Evolutionary conservation across 192 early-diverging fungal genomes (phyloP).

Genomic region (Entrophospora sp.): DNA sequence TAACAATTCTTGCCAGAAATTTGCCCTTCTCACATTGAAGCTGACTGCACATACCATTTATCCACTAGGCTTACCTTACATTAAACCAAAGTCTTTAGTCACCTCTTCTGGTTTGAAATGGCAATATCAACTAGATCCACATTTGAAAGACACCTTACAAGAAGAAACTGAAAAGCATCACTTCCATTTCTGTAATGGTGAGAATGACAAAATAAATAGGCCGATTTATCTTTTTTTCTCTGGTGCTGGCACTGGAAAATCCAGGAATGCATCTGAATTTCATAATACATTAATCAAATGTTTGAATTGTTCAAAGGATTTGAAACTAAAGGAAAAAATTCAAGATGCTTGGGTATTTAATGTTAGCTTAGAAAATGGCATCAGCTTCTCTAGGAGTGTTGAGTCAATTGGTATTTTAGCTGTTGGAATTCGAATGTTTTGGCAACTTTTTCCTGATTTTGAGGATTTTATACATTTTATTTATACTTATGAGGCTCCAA

Average conservation of each 20-base stretch:
- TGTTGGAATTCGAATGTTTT: conserved; percentile 26
- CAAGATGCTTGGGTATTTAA: conserved; percentile 29
- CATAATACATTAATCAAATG: conserved; percentile 19
- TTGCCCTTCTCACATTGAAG: neutral
- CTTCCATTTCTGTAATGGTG: neutral
- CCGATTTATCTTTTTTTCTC: conserved; percentile 20
- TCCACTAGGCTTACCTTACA: conserved; percentile 14
- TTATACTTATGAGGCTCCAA: neutral
- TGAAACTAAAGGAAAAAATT: conserved; percentile 17
- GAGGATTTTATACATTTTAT: neutral
- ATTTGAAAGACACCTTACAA: neutral
- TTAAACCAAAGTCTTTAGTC: neutral
- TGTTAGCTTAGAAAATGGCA: conserved; percentile 25
- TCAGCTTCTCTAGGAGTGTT: neutral
- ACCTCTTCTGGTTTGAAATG: neutral
- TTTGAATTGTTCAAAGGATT: conserved; percentile 15
- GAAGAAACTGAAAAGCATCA: neutral
- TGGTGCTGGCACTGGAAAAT: conserved; percentile 23
- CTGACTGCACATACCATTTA: neutral
- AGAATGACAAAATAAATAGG: neutral
- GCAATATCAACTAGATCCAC: neutral
- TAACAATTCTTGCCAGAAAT: neutral
- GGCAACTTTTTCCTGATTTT: conserved; percentile 22
- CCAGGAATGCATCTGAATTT: conserved; percentile 24
- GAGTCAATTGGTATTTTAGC: conserved; percentile 8